These are phyloP conservation scores for Cytospora leucostoma DNA, from an alignment of 2,329 filamentous ascomycete genomes.

Conservation along the genomic window DNA sequence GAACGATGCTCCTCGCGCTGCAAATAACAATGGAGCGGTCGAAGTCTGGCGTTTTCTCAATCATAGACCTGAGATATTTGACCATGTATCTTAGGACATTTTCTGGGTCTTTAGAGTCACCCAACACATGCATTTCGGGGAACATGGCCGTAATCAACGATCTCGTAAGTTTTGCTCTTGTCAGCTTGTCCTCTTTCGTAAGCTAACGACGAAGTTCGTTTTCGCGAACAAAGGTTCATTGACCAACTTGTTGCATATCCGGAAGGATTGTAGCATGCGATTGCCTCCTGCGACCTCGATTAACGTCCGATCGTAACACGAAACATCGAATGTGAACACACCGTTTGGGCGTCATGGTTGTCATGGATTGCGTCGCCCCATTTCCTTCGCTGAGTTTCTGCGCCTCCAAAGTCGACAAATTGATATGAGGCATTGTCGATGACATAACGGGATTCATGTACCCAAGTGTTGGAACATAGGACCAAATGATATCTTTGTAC, in stretches of 20 bases:
- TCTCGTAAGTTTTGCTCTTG: not conserved
- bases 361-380: not conserved
- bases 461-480: not conserved
- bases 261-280: not conserved
- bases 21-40: not conserved
- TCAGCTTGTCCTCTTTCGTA: slow-evolving; percentile 1
- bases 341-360: not conserved
- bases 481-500: slow-evolving; percentile 1
- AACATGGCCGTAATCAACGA: not conserved
- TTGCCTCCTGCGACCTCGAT: not conserved
- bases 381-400: not conserved
- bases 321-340: slow-evolving; percentile 6
- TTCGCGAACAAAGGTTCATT: not conserved
- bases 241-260: not conserved
- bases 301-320: not conserved
- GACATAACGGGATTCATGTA: not conserved
- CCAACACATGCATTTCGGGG: not conserved
- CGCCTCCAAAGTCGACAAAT: slow-evolving; percentile 4
- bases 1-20: not conserved
- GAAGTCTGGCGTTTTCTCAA: too few relatives aligned
- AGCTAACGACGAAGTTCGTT: slow-evolving; percentile 6
- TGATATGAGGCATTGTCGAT: not conserved
- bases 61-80: not conserved
- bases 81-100: not conserved
- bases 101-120: not conserved